A percentile compares a stretch with the other conserved stretches of the same genome.
These are phyloP conservation scores for Solanum gracilifrons DNA, from an alignment of 257 asterid species.

Conservation along the genomic window DNA sequence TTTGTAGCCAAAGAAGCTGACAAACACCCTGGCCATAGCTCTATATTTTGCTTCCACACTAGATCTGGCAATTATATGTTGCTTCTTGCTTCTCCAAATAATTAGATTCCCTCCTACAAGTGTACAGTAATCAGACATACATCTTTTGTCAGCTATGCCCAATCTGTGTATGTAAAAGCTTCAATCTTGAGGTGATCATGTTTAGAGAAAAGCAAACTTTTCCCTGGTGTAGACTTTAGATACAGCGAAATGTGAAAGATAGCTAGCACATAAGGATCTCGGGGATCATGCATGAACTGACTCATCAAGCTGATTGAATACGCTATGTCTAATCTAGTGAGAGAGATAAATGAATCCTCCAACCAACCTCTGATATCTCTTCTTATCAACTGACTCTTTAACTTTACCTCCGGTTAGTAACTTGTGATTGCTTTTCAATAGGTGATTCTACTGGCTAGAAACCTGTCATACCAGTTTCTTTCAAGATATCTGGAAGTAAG, in stretches of 20 bases:
- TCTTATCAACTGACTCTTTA: neutral
- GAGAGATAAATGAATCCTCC: neutral
- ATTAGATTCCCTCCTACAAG: neutral
- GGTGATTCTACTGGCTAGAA: neutral
- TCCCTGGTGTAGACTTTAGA: neutral
- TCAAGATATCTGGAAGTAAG: neutral
- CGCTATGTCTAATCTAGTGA: neutral
- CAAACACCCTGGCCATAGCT: neutral
- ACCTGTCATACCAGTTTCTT: neutral
- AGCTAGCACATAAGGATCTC: neutral
- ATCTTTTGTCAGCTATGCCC: neutral
- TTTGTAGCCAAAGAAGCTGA: neutral
- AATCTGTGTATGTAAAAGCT: neutral
- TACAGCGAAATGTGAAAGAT: neutral
- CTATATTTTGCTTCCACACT: neutral
- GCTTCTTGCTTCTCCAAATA: neutral
- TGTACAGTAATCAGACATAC: neutral
- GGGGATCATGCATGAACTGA: neutral
- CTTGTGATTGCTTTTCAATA: neutral
- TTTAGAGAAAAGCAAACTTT: neutral
- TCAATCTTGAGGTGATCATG: neutral
- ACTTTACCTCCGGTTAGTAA: neutral
- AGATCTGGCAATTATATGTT: neutral
- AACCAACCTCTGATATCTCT: neutral
- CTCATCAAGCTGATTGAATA: neutral